Evolutionary conservation across 1,139 yeast species (phyloP).

Genomic region (Suhomyces panamericanus): DNA sequence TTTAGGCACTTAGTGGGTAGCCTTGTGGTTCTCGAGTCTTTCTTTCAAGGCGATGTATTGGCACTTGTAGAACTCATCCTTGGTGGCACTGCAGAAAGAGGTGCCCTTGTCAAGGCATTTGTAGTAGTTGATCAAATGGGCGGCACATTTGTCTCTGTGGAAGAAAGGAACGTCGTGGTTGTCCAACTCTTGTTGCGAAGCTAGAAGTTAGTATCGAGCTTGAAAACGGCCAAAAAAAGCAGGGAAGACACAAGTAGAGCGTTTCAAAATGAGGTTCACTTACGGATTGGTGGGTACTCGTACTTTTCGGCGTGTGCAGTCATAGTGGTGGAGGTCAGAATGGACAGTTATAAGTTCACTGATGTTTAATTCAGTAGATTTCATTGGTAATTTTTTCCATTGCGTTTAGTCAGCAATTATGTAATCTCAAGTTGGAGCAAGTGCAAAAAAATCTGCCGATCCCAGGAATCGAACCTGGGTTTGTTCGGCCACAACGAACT

Average conservation of each 20-base stretch:
- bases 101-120: slow-evolving; percentile 50
- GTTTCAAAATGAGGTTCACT: slow-evolving; percentile 4
- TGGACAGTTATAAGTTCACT: not conserved
- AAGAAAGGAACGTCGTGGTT: slow-evolving; percentile 46
- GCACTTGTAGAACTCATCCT: slow-evolving; percentile 51
- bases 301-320: slow-evolving; percentile 18
- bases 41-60: slow-evolving; percentile 47
- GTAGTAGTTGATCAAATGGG: slow-evolving; percentile 46
- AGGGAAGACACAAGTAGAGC: too few relatives aligned
- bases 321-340: slow-evolving; percentile 10
- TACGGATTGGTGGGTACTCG: slow-evolving; percentile 22
- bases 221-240: not conserved
- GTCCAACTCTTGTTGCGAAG: slow-evolving; percentile 45
- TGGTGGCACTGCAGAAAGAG: slow-evolving; percentile 42
- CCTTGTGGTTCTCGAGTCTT: slow-evolving; percentile 35
- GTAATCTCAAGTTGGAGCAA: not conserved
- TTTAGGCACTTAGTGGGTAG: slow-evolving; percentile 8
- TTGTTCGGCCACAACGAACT: slow-evolving; percentile 56
- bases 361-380: slow-evolving; percentile 10
- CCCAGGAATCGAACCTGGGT: slow-evolving; percentile 62
- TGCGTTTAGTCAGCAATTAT: slow-evolving; percentile 4
- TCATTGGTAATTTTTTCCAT: slow-evolving; percentile 13
- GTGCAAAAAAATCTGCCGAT: slow-evolving; percentile 36
- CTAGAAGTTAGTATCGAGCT: slow-evolving; percentile 17
- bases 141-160: slow-evolving; percentile 50